phyloP scores from a whole-genome alignment of 768 basidiomycete genomes.

The Boletus vermiculosoides region DNA sequence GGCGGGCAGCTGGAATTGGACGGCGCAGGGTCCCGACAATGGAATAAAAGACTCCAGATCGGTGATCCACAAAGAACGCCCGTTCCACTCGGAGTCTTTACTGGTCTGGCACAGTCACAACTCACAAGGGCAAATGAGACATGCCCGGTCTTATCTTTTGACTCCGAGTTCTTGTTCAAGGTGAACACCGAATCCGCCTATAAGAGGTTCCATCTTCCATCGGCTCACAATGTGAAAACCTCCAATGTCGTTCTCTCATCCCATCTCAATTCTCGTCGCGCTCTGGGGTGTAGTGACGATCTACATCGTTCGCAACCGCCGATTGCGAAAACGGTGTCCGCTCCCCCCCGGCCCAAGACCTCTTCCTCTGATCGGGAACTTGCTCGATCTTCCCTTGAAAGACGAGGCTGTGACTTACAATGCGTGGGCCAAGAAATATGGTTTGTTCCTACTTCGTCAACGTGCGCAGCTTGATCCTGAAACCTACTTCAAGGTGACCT shows the following conservation, averaged over 20 bases:
- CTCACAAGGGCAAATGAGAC: constrained; percentile 19
- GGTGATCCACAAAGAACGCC: not conserved
- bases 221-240: not conserved
- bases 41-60: not conserved
- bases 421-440: constrained; percentile 39
- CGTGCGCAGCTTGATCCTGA: not conserved
- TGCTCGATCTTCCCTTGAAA: constrained; percentile 44
- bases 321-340: constrained; percentile 27
- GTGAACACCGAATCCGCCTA: constrained; percentile 14
- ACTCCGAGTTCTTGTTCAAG: constrained; percentile 10
- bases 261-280: constrained; percentile 19
- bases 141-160: constrained; percentile 5
- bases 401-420: constrained; percentile 43
- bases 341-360: constrained; percentile 56
- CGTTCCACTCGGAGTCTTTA: not conserved
- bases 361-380: constrained; percentile 53
- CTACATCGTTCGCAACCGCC: constrained; percentile 17
- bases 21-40: not conserved
- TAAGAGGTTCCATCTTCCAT: constrained; percentile 10
- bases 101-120: constrained; percentile 4
- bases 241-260: constrained; percentile 17
- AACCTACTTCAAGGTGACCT: constrained; percentile 41
- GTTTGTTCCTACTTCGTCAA: constrained; percentile 19
- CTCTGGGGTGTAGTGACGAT: constrained; percentile 22
- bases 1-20: not conserved